phyloP scores from a whole-genome alignment of 31 red algal genomes.

The Asparagopsis taxiformis region DNA sequence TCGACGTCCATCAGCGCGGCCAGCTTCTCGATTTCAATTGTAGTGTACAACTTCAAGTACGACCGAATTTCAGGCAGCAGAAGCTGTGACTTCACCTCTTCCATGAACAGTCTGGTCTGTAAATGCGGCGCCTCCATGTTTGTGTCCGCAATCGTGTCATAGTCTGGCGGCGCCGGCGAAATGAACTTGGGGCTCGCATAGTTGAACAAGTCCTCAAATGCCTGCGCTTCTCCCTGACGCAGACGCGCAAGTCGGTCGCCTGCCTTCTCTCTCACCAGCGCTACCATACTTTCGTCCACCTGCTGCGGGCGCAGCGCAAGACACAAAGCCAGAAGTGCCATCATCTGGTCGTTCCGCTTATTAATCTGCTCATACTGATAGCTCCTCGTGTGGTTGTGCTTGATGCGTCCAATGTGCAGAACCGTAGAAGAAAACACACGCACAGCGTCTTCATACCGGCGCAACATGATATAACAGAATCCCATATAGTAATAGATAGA shows the following conservation, averaged over 20 bases:
- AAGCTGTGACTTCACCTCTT: conserved; percentile 77
- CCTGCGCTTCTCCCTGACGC: conserved; percentile 75
- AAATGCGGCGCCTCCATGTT: conserved; percentile 70
- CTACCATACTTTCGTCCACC: conserved; percentile 85
- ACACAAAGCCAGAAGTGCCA: conserved; percentile 77
- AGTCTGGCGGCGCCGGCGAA: conserved; percentile 79
- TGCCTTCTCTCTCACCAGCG: conserved; percentile 76
- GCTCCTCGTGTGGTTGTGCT: conserved; percentile 89
- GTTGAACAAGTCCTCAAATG: conserved; percentile 82
- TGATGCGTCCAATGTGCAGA: conserved; percentile 78
- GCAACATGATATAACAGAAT: conserved; percentile 95
- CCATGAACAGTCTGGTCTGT: conserved; percentile 83
- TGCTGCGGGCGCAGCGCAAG: conserved; percentile 69
- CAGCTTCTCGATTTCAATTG: conserved; percentile 87
- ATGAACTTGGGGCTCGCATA: conserved; percentile 95
- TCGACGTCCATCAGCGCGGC: conserved; percentile 87
- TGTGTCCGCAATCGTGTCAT: conserved; percentile 52
- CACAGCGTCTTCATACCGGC: conserved; percentile 92
- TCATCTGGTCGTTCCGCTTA: conserved; percentile 97
- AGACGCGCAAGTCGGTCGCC: conserved; percentile 78
- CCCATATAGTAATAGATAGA: conserved; percentile 98
- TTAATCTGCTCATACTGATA: conserved; percentile 98
- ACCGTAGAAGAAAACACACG: conserved; percentile 75
- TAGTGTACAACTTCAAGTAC: conserved; percentile 85
- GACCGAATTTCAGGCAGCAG: conserved; percentile 79